Evolutionary conservation across 345 rosid genomes (phyloP).

Genomic region (Dipteronia sinensis): DNA sequence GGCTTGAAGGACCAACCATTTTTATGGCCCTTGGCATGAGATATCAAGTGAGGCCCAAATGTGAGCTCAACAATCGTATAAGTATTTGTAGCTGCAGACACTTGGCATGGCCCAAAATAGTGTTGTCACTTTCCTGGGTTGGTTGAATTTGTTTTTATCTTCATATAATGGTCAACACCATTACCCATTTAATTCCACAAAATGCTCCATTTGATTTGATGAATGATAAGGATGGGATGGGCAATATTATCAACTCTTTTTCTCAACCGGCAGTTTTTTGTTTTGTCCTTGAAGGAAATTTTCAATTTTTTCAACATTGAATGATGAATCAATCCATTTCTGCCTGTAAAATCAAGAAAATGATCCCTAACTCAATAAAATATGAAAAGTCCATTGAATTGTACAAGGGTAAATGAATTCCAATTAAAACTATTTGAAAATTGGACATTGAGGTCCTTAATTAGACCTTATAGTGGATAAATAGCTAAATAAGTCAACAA

Average conservation of each 20-base stretch:
- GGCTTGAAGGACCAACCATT: not conserved
- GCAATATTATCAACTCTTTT: not conserved
- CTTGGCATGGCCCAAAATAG: not conserved
- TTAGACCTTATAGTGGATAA: not conserved
- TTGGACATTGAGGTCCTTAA: not conserved
- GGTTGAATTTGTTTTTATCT: conserved; percentile 7
- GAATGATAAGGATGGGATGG: not conserved
- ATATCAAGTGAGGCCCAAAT: not conserved
- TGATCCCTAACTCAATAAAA: not conserved
- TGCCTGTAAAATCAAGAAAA: not conserved
- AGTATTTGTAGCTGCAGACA: not conserved
- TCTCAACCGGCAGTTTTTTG: no score
- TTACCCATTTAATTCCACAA: not conserved
- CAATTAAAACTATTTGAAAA: no score
- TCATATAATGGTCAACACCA: not conserved
- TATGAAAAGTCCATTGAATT: not conserved
- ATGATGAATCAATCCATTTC: not conserved
- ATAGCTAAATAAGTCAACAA: not conserved
- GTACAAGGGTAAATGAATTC: not conserved
- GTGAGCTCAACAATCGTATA: no score
- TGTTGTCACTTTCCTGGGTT: conserved; percentile 18
- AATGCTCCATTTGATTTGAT: not conserved
- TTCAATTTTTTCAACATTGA: not conserved
- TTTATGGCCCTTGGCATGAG: not conserved
- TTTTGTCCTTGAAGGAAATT: not conserved